A percentile compares a stretch with the other conserved stretches of the same genome.
Conservation (phyloP, 208 protist genomes). For the Naegleria gruberi region DNA sequence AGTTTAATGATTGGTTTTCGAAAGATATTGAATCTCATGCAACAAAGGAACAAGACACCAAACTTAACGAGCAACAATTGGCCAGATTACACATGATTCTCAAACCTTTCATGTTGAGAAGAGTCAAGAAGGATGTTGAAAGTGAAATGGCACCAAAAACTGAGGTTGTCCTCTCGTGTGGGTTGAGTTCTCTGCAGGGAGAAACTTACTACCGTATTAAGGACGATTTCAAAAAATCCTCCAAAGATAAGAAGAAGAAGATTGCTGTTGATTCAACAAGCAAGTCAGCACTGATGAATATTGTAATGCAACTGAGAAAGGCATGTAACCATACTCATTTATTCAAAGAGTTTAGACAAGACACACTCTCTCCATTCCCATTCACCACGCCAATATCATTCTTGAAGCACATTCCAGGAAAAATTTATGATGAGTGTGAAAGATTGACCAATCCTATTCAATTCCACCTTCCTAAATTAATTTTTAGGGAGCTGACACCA, state of each 20-base stretch:
- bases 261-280: not conserved
- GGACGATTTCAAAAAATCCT: not conserved
- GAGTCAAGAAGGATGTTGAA: constrained; percentile 70
- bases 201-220: constrained; percentile 6
- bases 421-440: not conserved
- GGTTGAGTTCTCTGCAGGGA: constrained; percentile 13
- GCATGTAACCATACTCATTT: constrained; percentile 74
- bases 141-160: constrained; percentile 61
- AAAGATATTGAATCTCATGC: constrained; percentile 28
- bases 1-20: constrained; percentile 83
- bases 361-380: not conserved
- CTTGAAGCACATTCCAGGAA: not conserved
- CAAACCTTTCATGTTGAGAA: constrained; percentile 73
- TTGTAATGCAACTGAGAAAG: constrained; percentile 31
- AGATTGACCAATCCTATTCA: not conserved
- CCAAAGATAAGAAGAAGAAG: not conserved
- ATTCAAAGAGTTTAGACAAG: not conserved
- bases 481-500: not conserved
- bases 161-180: constrained; percentile 14
- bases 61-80: constrained; percentile 31
- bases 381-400: not conserved
- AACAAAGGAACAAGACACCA: constrained; percentile 28
- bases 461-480: not conserved
- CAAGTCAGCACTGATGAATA: constrained; percentile 7
- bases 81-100: constrained; percentile 64